A percentile compares a stretch with the other conserved stretches of the same genome.
Evolutionary conservation across 257 asterid species (phyloP).

Genomic region (Solanum arcanum): DNA sequence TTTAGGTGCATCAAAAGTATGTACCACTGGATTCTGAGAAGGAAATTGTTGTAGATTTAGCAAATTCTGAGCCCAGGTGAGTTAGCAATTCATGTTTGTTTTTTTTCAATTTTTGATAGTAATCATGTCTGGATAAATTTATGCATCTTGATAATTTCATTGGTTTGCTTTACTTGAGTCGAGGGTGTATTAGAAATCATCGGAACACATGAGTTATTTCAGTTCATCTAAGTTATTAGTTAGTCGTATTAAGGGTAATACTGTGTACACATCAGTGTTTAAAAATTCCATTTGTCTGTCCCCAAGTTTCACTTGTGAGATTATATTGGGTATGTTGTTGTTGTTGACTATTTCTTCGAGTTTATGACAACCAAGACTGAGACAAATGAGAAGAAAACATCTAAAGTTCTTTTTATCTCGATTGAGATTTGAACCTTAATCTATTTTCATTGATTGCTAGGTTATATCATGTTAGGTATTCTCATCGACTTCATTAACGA

Average conservation of each 20-base stretch:
- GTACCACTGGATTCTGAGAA: slow-evolving; percentile 47
- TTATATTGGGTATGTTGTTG: not conserved
- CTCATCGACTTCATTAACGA: not conserved
- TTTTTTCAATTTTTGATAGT: not conserved
- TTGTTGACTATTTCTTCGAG: not conserved
- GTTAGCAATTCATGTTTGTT: not conserved
- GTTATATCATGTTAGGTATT: too few relatives aligned
- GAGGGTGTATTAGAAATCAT: not conserved
- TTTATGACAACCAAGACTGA: not conserved
- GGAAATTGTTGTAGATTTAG: slow-evolving; percentile 15
- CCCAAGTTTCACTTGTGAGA: not conserved
- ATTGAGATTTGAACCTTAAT: not conserved
- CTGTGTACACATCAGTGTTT: not conserved
- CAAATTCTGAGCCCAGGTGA: slow-evolving; percentile 28
- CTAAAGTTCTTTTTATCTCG: not conserved
- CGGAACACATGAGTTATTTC: not conserved
- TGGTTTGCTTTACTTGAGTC: not conserved
- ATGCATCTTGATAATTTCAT: not conserved
- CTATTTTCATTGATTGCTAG: not conserved
- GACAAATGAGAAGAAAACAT: not conserved
- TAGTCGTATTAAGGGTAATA: not conserved
- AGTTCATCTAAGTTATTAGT: not conserved
- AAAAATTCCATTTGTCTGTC: too few relatives aligned
- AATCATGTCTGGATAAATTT: not conserved
- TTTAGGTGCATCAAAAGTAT: slow-evolving; percentile 42